Base-by-base conservation (phyloP, 164 flowering plant species). In the Umbellularia californica region DNA sequence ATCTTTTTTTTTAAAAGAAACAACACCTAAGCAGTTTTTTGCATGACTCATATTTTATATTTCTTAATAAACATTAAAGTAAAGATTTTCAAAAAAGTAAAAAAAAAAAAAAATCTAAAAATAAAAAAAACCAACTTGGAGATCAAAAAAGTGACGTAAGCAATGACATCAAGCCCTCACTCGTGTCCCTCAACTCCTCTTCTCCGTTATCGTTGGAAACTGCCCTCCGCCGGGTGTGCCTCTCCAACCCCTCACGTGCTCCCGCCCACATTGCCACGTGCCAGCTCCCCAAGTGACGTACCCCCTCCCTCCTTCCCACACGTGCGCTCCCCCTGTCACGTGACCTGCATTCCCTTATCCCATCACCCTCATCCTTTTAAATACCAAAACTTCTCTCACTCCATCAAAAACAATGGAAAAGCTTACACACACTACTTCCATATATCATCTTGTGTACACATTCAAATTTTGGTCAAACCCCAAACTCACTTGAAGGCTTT, bases 191-290 rank as follows among this genome's bases (percentile, higher is more conserved):
- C 66, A 9, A 25, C 7, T 28, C 33, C 27, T 11, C 50, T 60
- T 3, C 35, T 77, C 23, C 25, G 63, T 27, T 30, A 66, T 47
- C 19, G 22, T 68, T 24, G 77, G 80, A 75, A 68, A 35, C 30
- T 74, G 47, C 6, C 60, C 12, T n/a, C 20, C 60, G 50, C 74
- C 65, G 67, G 66, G 74, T 72, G 74, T 64, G 41, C 51, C 25
- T 1, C 51, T 3, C 7, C 14, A 30, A 12, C 69, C 19, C 3
- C 27, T 66, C 41, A 30, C 41, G n/a, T 28, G 27, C 30, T 35
- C 67, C 50, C 20, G 58, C 20, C 50, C 41, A 2, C 72, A 23
- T 30, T 30, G 81, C 72, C 77, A 75, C 81, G 72, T 79, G 81
- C 63, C 72, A 20, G 9, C 19, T 27, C 12, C 19, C 23, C 27